Evolutionary conservation across 495 filamentous ascomycete genomes (phyloP).

Genomic region (Penicillium psychrofluorescens): DNA sequence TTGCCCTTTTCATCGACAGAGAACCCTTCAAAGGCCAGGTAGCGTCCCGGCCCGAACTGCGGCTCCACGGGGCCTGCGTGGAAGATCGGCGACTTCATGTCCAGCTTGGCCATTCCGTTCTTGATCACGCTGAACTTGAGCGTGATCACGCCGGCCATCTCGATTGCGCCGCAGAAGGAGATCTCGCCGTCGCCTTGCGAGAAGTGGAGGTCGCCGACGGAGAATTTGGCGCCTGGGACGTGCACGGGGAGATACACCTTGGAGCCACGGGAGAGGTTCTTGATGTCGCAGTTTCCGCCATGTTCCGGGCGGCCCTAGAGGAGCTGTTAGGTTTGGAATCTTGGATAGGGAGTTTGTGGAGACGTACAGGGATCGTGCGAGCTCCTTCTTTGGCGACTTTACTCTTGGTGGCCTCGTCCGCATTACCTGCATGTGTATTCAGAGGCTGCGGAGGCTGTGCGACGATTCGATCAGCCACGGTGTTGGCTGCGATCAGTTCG

Average conservation of each 20-base stretch:
- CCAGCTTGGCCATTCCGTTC: slow-evolving; percentile 66
- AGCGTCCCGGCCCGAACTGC: slow-evolving; percentile 77
- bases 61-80: slow-evolving; percentile 88
- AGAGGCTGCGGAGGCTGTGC: slow-evolving; percentile 68
- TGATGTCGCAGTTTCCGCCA: slow-evolving; percentile 78
- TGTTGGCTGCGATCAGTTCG: slow-evolving; percentile 63
- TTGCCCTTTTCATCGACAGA: slow-evolving; percentile 85
- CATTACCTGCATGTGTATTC: slow-evolving; percentile 66
- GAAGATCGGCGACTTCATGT: slow-evolving; percentile 83
- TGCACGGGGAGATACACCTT: slow-evolving; percentile 88
- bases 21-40: slow-evolving; percentile 93
- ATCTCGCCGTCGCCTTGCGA: slow-evolving; percentile 91
- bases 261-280: slow-evolving; percentile 77
- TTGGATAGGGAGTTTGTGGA: neutral
- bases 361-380: slow-evolving; percentile 67
- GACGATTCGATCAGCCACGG: slow-evolving; percentile 61
- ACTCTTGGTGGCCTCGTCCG: slow-evolving; percentile 51
- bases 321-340: neutral
- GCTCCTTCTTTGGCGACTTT: slow-evolving; percentile 86
- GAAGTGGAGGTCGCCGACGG: slow-evolving; percentile 88
- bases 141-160: slow-evolving; percentile 93
- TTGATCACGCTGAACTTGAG: slow-evolving; percentile 88
- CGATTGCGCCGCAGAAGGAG: slow-evolving; percentile 92
- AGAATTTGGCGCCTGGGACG: slow-evolving; percentile 84
- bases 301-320: slow-evolving; percentile 42